A percentile compares a stretch with the other conserved stretches of the same genome.
Conservation (phyloP, 768 basidiomycete species). For the Cystofilobasidium capitatum region DNA sequence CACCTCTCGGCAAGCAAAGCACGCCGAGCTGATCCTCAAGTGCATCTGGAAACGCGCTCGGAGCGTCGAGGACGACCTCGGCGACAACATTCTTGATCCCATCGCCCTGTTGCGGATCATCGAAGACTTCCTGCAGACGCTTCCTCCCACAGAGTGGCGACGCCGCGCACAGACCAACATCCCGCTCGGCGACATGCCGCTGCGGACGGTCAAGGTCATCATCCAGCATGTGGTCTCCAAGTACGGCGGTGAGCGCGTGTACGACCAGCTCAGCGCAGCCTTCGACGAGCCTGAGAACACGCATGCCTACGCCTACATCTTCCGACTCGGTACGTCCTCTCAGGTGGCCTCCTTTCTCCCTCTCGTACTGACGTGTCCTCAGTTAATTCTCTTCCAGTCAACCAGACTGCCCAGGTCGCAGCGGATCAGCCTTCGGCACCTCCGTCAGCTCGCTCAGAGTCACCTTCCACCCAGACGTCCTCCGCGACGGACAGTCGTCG, state of each 20-base stretch:
- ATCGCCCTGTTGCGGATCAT: constrained; percentile 83
- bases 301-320: constrained; percentile 69
- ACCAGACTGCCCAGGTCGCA: constrained; percentile 12
- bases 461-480: constrained; percentile 24
- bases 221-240: constrained; percentile 91
- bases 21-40: constrained; percentile 86
- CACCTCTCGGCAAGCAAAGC: constrained; percentile 72
- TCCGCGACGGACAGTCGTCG: constrained; percentile 40
- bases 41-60: constrained; percentile 97
- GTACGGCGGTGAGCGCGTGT: constrained; percentile 69
- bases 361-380: background rate
- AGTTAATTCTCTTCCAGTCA: constrained; percentile 22
- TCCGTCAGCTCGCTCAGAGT: background rate
- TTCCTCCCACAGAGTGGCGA: constrained; percentile 94
- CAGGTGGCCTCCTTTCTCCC: background rate
- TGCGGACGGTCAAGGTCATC: constrained; percentile 95
- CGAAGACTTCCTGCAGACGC: constrained; percentile 84
- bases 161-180: constrained; percentile 80
- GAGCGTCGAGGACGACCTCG: constrained; percentile 84
- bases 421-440: background rate
- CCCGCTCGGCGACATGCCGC: constrained; percentile 94
- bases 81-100: constrained; percentile 67
- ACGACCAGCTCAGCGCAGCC: constrained; percentile 76
- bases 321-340: constrained; percentile 51
- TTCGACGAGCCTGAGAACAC: constrained; percentile 59